These are phyloP conservation scores for Onygena corvina DNA, from an alignment of 2,329 filamentous ascomycete genomes.

Conservation along the genomic window DNA sequence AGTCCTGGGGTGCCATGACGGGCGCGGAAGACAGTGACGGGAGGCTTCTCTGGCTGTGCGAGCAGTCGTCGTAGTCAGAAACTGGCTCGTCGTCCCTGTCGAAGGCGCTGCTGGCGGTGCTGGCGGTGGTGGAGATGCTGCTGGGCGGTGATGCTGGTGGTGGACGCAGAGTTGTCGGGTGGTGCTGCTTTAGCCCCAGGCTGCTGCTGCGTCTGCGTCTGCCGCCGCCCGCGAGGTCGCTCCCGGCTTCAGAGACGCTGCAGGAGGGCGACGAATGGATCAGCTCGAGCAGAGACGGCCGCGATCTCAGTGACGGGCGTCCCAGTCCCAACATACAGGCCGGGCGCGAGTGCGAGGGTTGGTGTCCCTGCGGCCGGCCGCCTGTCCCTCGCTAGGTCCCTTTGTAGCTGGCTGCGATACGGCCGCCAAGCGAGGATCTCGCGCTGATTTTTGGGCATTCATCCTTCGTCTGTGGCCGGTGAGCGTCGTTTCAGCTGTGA, in stretches of 20 bases:
- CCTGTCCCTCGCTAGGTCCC: too few relatives aligned
- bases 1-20: conserved; percentile 35
- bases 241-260: conserved; percentile 46
- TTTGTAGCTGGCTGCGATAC: too few relatives aligned
- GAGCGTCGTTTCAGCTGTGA: too few relatives aligned
- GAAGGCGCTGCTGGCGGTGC: conserved; percentile 25
- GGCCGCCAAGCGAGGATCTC: too few relatives aligned
- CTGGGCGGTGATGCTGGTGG: conserved; percentile 31
- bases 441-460: too few relatives aligned
- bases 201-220: not conserved
- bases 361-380: too few relatives aligned
- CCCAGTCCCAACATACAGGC: conserved; percentile 46
- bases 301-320: too few relatives aligned
- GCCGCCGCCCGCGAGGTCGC: conserved; percentile 22
- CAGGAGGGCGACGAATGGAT: too few relatives aligned
- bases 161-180: conserved; percentile 29
- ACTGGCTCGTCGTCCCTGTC: conserved; percentile 17
- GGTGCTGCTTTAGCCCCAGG: not conserved
- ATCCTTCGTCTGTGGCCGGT: too few relatives aligned
- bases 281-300: conserved; percentile 53
- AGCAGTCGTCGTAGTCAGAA: not conserved
- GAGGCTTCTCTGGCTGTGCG: conserved; percentile 13
- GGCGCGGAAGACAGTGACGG: conserved; percentile 16
- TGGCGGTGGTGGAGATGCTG: conserved; percentile 24
- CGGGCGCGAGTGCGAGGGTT: too few relatives aligned